Conservation (phyloP, 495 filamentous ascomycete species). For the Penicillium argentinense region DNA sequence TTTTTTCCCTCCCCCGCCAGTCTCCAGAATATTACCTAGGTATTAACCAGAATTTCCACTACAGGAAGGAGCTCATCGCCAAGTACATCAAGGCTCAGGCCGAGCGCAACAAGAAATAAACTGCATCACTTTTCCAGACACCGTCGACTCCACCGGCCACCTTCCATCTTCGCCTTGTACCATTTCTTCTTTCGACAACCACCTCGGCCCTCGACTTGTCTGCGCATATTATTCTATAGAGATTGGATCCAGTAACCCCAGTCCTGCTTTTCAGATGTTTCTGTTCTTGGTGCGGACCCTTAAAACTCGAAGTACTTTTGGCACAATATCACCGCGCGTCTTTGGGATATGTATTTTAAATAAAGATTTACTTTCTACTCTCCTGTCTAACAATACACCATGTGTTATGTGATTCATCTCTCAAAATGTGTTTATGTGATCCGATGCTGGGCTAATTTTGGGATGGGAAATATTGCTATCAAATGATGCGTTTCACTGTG, state of each 20-base stretch:
- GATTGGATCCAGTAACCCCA: conserved; percentile 4
- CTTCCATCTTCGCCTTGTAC: conserved; percentile 16
- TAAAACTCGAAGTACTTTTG: conserved; percentile 19
- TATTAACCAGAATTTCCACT: conserved; percentile 14
- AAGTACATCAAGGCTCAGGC: conserved; percentile 85
- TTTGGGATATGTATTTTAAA: conserved; percentile 31
- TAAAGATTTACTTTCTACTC: conserved; percentile 29
- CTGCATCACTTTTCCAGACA: conserved; percentile 1
- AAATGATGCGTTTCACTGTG: too few species aligned
- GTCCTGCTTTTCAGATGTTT: conserved; percentile 7
- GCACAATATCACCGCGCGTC: conserved; percentile 23
- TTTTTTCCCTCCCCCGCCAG: conserved; percentile 17
- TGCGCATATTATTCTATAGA: conserved; percentile 4
- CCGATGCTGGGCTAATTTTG: too few species aligned
- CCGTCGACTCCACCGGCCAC: conserved; percentile 8
- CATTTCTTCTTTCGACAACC: conserved; percentile 12
- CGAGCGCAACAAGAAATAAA: conserved; percentile 68
- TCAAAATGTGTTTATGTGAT: too few species aligned
- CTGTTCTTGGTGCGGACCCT: conserved; percentile 6
- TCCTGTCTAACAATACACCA: conserved; percentile 30
- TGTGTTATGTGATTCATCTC: conserved; percentile 10
- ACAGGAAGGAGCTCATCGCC: conserved; percentile 80
- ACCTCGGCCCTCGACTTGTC: conserved; percentile 10
- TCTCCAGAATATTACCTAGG: not conserved
- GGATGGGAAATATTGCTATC: not conserved